A percentile compares a stretch with the other conserved stretches of the same genome.
Evolutionary conservation across 495 filamentous ascomycete genomes (phyloP).

Genomic region (Xylaria acuta): DNA sequence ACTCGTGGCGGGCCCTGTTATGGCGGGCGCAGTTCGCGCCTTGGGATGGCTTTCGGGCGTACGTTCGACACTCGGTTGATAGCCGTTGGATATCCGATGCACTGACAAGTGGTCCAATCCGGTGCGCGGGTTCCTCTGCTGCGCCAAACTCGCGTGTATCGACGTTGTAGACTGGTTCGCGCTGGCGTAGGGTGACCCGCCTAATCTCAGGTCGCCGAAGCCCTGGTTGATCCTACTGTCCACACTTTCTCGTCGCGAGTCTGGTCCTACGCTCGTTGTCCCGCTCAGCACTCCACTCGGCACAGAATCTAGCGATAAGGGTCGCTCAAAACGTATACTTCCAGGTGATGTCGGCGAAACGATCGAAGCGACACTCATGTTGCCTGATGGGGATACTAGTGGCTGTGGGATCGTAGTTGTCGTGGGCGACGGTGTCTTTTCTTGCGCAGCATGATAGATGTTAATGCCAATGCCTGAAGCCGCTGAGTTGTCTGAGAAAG

Average conservation of each 20-base stretch:
- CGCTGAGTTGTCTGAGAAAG: conserved; percentile 55
- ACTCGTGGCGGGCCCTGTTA: conserved; percentile 76
- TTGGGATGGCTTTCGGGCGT: conserved; percentile 58
- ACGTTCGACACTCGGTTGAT: conserved; percentile 62
- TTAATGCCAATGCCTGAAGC: conserved; percentile 53
- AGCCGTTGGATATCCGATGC: conserved; percentile 68
- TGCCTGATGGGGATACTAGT: conserved; percentile 53
- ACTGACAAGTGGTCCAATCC: conserved; percentile 48
- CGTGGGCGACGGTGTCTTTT: conserved; percentile 62
- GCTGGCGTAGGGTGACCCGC: conserved; percentile 72
- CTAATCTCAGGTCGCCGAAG: conserved; percentile 72
- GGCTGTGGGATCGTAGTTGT: conserved; percentile 50
- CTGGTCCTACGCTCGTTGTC: conserved; percentile 32
- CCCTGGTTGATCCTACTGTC: conserved; percentile 76
- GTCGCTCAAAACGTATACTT: conserved; percentile 52
- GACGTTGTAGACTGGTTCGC: conserved; percentile 80
- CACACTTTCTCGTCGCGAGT: conserved; percentile 77
- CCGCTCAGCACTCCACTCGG: conserved; percentile 28
- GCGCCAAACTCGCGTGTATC: conserved; percentile 60
- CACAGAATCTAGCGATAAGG: conserved; percentile 52
- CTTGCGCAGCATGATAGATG: conserved; percentile 53
- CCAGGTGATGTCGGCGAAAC: conserved; percentile 58
- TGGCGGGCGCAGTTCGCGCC: conserved; percentile 71
- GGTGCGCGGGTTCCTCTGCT: conserved; percentile 58
- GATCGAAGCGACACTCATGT: conserved; percentile 64